Percentiles rank a stretch among this genome's conserved stretches.
Evolutionary conservation across 108 stramenopile species (phyloP).

Genomic region (Pseudonitzschia delicatissima): DNA sequence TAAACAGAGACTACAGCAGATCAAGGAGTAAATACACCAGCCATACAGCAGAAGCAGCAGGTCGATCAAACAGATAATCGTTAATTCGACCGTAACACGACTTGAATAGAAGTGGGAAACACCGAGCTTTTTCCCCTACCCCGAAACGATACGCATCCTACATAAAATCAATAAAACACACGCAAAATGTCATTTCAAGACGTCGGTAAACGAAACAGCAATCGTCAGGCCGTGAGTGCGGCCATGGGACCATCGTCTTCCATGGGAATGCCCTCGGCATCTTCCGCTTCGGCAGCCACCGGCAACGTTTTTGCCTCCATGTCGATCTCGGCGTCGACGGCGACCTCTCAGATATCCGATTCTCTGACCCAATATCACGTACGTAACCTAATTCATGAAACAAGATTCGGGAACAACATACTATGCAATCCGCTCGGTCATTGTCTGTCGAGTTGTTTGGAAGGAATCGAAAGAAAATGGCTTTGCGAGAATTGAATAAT

Average conservation of each 20-base stretch:
- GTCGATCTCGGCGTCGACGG: not conserved
- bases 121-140: no score
- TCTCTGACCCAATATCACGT: slow-evolving; percentile 38
- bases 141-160: no score
- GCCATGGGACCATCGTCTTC: not conserved
- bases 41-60: no score
- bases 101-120: no score
- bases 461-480: no score
- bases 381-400: slow-evolving; percentile 9
- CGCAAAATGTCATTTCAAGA: slow-evolving; percentile 66
- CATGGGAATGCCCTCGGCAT: not conserved
- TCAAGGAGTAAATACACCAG: no score
- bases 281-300: not conserved
- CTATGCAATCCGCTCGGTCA: slow-evolving; percentile 2
- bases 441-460: no score
- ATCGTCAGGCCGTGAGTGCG: slow-evolving; percentile 16
- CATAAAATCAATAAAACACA: no score
- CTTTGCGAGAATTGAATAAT: no score
- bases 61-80: no score
- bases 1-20: no score
- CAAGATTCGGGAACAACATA: not conserved
- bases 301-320: not conserved
- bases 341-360: slow-evolving; percentile 28
- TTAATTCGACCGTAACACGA: no score
- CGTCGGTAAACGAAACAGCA: slow-evolving; percentile 31